phyloP scores from a whole-genome alignment of 1,284 basidiomycete species.

The Sporisorium scitamineum region DNA sequence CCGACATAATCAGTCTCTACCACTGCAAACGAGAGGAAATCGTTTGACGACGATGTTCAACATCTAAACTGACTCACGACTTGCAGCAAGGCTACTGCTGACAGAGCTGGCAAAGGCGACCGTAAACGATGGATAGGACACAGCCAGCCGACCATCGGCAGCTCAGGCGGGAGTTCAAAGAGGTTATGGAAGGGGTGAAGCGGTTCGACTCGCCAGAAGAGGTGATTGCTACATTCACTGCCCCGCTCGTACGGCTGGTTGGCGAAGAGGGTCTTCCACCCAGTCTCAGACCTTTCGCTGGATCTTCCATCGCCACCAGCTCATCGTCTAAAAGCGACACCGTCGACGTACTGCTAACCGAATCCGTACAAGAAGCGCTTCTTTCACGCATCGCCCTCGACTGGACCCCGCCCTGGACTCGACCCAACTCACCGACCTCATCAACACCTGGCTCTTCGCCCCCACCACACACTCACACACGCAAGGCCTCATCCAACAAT shows the following conservation, averaged over 20 bases:
- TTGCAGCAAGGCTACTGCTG: background rate
- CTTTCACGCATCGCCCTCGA: slow-evolving; percentile 21
- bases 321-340: background rate
- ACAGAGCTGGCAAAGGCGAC: background rate
- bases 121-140: background rate
- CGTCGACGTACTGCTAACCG: slow-evolving; percentile 16
- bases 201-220: slow-evolving; percentile 10
- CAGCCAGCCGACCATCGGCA: slow-evolving; percentile 2
- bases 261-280: background rate
- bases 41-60: background rate
- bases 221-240: background rate
- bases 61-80: background rate
- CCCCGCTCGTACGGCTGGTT: slow-evolving; percentile 4
- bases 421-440: background rate
- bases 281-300: background rate
- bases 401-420: slow-evolving; percentile 7
- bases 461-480: background rate
- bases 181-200: background rate
- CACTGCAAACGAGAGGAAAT: background rate
- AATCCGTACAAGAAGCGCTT: slow-evolving; percentile 23
- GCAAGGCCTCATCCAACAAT: slow-evolving; percentile 23
- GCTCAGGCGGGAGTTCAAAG: slow-evolving; percentile 14
- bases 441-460: slow-evolving; percentile 27
- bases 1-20: background rate
- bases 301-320: background rate